These are phyloP conservation scores for Termitomyces sp. DNA, from an alignment of 768 basidiomycete genomes.

Conservation along the genomic window DNA sequence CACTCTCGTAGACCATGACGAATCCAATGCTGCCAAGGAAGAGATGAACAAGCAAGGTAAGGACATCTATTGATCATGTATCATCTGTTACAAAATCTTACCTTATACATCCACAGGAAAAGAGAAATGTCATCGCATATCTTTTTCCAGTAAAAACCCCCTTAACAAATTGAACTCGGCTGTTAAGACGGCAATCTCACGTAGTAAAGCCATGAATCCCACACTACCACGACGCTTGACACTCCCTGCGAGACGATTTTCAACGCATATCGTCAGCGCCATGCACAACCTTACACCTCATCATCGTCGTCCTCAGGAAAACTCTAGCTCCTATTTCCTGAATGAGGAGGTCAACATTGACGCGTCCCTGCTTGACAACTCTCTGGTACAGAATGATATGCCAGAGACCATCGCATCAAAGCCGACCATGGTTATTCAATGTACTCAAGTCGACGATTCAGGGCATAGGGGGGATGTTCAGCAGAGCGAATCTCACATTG, in stretches of 20 bases:
- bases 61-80: background rate
- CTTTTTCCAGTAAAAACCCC: background rate
- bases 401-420: background rate
- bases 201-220: background rate
- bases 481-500: background rate
- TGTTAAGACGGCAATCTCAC: background rate
- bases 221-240: background rate
- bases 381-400: background rate
- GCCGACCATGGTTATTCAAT: background rate
- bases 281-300: background rate
- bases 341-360: background rate
- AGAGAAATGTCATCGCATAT: background rate
- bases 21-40: background rate
- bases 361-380: no score
- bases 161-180: background rate
- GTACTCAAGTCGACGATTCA: background rate
- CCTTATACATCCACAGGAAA: background rate
- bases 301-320: background rate
- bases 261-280: background rate
- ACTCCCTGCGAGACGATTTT: constrained; percentile 1
- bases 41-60: background rate
- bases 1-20: background rate
- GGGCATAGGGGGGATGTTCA: background rate
- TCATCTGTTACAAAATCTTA: no score
- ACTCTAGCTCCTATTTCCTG: background rate